Base-by-base conservation (phyloP, 331 rosid species). In the Arachis monticola region DNA sequence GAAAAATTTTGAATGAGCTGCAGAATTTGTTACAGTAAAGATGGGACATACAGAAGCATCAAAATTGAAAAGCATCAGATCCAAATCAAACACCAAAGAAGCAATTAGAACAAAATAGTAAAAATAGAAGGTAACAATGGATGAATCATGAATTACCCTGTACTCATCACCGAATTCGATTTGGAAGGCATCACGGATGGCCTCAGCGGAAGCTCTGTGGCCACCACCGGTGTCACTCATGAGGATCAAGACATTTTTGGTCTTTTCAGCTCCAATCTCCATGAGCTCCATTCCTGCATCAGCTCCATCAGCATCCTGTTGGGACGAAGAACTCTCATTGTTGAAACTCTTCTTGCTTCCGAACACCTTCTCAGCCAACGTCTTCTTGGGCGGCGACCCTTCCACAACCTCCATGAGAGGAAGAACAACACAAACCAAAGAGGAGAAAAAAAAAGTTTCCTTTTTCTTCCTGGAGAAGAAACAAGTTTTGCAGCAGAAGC, bases 141-240 rank as follows among this genome's bases (percentile, higher is more conserved):
- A 17, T 17, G 22, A 17, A 17, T 17, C 22, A n/a, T 1, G 0
- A 64, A 56, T 67, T 69, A 94, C 99, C 91, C 89, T 84, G 74
- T 95, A 95, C 27, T 85, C 91, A 30, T 95, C 96, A 0, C 99
- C 99, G 52, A 90, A 95, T 81, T 95, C 86, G 44, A 87, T 80
- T 13, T 71, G 93, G 57, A 95, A 95, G 17, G 97, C 97, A 55
- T 86, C 96, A 12, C 93, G 88, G 2, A 95, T 95, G 12, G 97
- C 97, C 72, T 95, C 99, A 0, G 99, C 97, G 1, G 99, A 95
- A 62, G 99, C 99, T 64, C 99, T 78, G 73, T 95, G 99, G 3
- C 99, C 99, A 0, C 99, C 99, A 1, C 99, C 99, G 0, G 99
- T 95, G 60, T 95, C 99, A 61, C 99, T 95, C 99, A 95, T 95